Conservation (phyloP, 106 monocot species). For the Dioscorea dumetorum region DNA sequence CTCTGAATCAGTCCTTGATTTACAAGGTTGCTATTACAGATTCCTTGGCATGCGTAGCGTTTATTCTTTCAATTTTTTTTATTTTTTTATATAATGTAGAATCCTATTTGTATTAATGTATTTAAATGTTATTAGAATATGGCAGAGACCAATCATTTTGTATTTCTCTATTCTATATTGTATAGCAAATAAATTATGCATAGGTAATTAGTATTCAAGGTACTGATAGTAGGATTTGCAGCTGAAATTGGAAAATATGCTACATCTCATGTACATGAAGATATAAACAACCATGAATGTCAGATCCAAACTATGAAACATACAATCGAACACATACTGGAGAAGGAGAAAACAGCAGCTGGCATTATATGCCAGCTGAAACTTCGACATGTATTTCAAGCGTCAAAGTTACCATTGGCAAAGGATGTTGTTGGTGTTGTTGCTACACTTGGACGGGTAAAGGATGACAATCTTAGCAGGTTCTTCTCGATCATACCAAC, state of each 20-base stretch:
- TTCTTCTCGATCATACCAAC: constrained; percentile 10
- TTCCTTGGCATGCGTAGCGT: too few relatives aligned
- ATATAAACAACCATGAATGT: constrained; percentile 11
- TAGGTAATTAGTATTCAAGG: too few relatives aligned
- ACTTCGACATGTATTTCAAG: constrained; percentile 23
- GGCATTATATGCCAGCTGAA: constrained; percentile 59
- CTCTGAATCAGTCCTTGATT: constrained; percentile 14
- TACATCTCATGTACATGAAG: constrained; percentile 6
- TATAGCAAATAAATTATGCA: too few relatives aligned
- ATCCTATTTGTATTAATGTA: too few relatives aligned
- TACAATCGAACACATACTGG: constrained; percentile 40
- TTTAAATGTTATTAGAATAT: too few relatives aligned
- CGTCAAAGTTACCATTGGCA: constrained; percentile 31
- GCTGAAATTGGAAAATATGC: too few relatives aligned
- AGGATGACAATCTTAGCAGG: constrained; percentile 81
- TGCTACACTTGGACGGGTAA: constrained; percentile 67
- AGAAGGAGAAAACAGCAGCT: constrained; percentile 58
- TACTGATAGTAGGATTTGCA: too few relatives aligned
- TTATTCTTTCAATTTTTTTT: too few relatives aligned
- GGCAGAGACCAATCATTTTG: too few relatives aligned
- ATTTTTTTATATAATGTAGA: neutral
- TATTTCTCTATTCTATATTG: too few relatives aligned
- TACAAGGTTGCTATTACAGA: constrained; percentile 33
- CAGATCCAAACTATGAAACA: constrained; percentile 33
- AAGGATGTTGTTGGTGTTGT: constrained; percentile 82